Base-by-base conservation (phyloP, 2,329 filamentous ascomycete species). In the Fonsecaea nubica region DNA sequence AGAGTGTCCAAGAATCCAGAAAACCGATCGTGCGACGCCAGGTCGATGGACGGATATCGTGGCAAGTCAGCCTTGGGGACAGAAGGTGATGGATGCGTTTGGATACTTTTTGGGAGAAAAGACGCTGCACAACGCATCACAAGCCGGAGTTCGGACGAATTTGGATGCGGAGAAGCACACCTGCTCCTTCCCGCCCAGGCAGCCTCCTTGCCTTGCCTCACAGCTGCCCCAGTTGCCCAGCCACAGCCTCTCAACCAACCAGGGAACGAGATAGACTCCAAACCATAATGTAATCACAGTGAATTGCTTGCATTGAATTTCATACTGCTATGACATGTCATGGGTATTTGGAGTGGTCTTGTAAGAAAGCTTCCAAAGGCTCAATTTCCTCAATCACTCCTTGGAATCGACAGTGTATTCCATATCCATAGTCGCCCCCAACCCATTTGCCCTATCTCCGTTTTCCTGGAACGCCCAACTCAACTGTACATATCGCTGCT, bases 11-110 rank as follows among this genome's bases (percentile, higher is more conserved):
- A 9, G 12, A 32, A 52, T 52, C 15, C 25, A 18, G 38, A 54
- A 36, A 21, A 32, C 48, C 8, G 42, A 52, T 40, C 56, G 59
- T 25, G 52, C 21, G 50, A 36, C 33, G 21, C 38, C 53, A 38
- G 54, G 25, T 58, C 42, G 35, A 58, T 57, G 33, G 33, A 33
- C 54, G 62, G 42, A 35, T 18, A 59, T 53, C 56, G 61, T 61
- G 56, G 56, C 55, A 59, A 67, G 67, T 62, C 62, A 65, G 63
- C 63, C 52, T 66, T 58, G 15, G 59, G 21, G 35, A 36, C 13
- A 63, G 68, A 70, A 70, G 60, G 65, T 58, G 53, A 70, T 70
- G 68, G 68, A 70, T 52, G 59, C 58, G 35, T 58, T 68, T 70
- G 57, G 68, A 70, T 66, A 45, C 60, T 50, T 65, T 65, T 13